A percentile compares a stretch with the other conserved stretches of the same genome.
These are phyloP conservation scores for Pholiota molesta DNA, from an alignment of 768 basidiomycete species.

Conservation along the genomic window DNA sequence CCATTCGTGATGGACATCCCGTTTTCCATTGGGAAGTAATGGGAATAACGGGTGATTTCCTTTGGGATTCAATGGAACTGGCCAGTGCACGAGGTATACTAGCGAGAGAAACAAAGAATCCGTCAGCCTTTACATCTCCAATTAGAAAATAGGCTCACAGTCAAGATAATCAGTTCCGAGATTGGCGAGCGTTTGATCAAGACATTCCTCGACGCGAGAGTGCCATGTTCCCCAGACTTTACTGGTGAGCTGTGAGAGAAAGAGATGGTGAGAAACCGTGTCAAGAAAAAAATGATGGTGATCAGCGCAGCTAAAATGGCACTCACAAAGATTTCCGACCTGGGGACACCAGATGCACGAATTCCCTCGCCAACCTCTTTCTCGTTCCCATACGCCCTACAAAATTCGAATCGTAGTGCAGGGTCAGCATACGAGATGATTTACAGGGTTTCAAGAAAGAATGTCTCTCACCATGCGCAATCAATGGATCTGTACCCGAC, in stretches of 20 bases:
- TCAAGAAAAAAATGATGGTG: neutral
- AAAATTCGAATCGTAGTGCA: conserved; percentile 6
- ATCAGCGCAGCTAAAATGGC: conserved; percentile 1
- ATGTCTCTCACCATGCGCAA: conserved; percentile 54
- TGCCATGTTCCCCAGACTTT: conserved; percentile 75
- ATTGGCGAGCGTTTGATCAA: conserved; percentile 75
- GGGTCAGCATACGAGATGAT: conserved; percentile 22
- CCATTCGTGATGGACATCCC: conserved; percentile 72
- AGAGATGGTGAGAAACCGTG: conserved; percentile 4
- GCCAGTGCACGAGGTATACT: conserved; percentile 83
- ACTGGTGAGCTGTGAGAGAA: conserved; percentile 59
- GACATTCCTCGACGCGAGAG: conserved; percentile 67
- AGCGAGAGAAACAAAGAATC: conserved; percentile 1
- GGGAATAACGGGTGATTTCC: conserved; percentile 67
- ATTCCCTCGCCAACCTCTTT: conserved; percentile 84
- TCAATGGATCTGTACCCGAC: conserved; percentile 79
- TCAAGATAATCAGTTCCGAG: conserved; percentile 89
- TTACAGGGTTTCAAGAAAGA: neutral
- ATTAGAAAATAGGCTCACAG: conserved; percentile 43
- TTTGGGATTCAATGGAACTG: conserved; percentile 70
- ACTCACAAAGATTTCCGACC: conserved; percentile 61
- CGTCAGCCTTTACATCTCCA: conserved; percentile 14
- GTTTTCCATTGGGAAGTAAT: conserved; percentile 59
- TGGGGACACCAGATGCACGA: conserved; percentile 72
- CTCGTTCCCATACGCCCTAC: conserved; percentile 73